Percentiles rank a stretch among this genome's conserved stretches.
Evolutionary conservation across 768 basidiomycete species (phyloP).

Genomic region (Suillus luteus): DNA sequence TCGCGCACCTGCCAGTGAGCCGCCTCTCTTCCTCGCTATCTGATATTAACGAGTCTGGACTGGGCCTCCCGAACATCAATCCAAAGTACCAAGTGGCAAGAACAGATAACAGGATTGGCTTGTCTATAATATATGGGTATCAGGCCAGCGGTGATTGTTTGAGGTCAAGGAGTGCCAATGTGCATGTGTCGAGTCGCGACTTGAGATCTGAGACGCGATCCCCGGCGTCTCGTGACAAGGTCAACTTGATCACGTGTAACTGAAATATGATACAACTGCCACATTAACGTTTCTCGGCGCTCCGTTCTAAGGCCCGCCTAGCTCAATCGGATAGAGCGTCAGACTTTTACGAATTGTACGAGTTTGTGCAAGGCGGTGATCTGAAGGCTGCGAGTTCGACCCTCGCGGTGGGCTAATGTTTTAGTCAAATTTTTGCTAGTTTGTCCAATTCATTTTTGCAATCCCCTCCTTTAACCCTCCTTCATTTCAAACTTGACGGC

Average conservation of each 20-base stretch:
- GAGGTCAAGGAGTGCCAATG: background rate
- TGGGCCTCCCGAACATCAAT: background rate
- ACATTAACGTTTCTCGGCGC: background rate
- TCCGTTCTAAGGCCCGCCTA: constrained; percentile 40
- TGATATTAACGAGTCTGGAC: constrained; percentile 40
- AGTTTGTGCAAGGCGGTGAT: constrained; percentile 41
- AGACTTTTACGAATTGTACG: constrained; percentile 49
- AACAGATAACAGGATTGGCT: no score
- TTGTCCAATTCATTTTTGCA: background rate
- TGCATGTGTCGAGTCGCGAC: background rate
- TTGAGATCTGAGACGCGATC: constrained; percentile 9
- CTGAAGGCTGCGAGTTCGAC: constrained; percentile 61
- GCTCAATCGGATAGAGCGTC: constrained; percentile 56
- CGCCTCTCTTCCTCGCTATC: constrained; percentile 53
- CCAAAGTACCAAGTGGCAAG: background rate
- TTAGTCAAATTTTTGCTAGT: background rate
- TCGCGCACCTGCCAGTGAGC: constrained; percentile 26
- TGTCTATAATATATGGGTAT: background rate
- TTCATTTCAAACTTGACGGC: background rate
- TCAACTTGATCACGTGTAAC: constrained; percentile 5
- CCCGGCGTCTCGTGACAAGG: constrained; percentile 1
- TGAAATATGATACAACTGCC: background rate
- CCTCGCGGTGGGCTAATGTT: constrained; percentile 58
- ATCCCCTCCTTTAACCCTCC: background rate
- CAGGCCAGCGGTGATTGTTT: background rate